These are phyloP conservation scores for Flagelloscypha sp. DNA, from an alignment of 768 basidiomycete genomes.

Conservation along the genomic window DNA sequence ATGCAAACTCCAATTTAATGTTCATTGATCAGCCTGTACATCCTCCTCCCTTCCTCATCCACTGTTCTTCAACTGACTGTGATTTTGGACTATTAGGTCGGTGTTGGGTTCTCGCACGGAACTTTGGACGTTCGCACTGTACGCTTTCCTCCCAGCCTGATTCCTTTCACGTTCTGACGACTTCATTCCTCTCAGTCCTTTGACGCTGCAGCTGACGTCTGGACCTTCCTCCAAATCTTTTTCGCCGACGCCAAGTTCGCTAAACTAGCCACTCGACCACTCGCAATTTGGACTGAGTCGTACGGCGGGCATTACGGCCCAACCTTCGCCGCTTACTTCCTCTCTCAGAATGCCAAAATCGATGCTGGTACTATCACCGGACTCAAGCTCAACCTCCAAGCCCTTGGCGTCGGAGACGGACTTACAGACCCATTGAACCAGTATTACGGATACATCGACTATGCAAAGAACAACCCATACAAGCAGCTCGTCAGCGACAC, in stretches of 20 bases:
- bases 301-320: conserved; percentile 64
- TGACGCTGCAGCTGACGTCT: conserved; percentile 47
- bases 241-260: conserved; percentile 46
- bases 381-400: conserved; percentile 47
- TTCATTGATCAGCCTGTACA: conserved; percentile 60
- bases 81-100: conserved; percentile 38
- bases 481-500: conserved; percentile 41
- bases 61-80: too few species aligned
- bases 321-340: conserved; percentile 55
- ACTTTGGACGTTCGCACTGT: conserved; percentile 38
- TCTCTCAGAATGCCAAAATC: conserved; percentile 52
- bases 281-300: conserved; percentile 63
- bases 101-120: conserved; percentile 57
- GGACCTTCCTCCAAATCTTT: conserved; percentile 59
- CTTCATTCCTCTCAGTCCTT: too few species aligned
- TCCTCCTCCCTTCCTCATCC: background rate
- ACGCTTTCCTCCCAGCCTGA: too few species aligned
- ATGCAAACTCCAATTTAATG: conserved; percentile 46
- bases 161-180: too few species aligned
- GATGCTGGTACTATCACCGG: conserved; percentile 36
- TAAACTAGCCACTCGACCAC: conserved; percentile 32
- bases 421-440: conserved; percentile 44
- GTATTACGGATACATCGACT: conserved; percentile 51
- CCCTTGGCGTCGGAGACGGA: conserved; percentile 56
- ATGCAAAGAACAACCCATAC: conserved; percentile 49